Evolutionary conservation across 2,329 filamentous ascomycete genomes (phyloP).

Genomic region (Aspergillus sp.): DNA sequence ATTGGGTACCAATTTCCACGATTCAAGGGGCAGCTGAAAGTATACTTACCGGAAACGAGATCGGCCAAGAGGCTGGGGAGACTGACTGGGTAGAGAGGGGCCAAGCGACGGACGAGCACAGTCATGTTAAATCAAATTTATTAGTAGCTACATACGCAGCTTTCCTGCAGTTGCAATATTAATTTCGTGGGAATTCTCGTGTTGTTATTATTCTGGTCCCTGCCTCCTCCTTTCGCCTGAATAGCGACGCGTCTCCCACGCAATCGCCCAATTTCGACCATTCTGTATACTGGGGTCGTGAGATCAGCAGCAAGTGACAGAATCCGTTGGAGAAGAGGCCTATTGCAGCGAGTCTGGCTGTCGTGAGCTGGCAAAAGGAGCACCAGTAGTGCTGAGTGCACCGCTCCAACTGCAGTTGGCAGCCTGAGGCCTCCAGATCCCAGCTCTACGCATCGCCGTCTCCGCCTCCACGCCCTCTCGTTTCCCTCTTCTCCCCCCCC

Average conservation of each 20-base stretch:
- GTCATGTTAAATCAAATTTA: neutral
- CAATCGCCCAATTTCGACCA: neutral
- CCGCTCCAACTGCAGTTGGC: neutral
- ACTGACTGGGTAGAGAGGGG: slow-evolving; percentile 4
- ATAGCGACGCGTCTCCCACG: neutral
- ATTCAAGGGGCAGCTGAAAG: slow-evolving; percentile 10
- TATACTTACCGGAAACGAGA: slow-evolving; percentile 12
- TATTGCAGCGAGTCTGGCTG: slow-evolving; percentile 6
- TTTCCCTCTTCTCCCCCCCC: slow-evolving; percentile 12
- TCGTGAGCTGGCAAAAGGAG: slow-evolving; percentile 6
- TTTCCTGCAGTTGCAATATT: neutral
- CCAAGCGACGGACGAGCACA: slow-evolving; percentile 6
- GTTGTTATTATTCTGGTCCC: neutral
- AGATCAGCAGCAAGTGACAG: neutral
- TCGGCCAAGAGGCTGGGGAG: slow-evolving; percentile 17
- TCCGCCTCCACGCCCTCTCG: slow-evolving; percentile 13
- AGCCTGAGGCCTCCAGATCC: slow-evolving; percentile 19
- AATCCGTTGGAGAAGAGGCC: neutral
- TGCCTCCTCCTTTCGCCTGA: neutral
- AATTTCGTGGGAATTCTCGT: neutral
- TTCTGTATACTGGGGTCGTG: neutral
- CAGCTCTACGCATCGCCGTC: slow-evolving; percentile 11
- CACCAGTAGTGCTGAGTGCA: neutral
- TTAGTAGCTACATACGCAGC: neutral
- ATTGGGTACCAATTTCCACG: slow-evolving; percentile 3